phyloP scores from a whole-genome alignment of 495 filamentous ascomycete species.

The Talaromyces proteolyticus region DNA sequence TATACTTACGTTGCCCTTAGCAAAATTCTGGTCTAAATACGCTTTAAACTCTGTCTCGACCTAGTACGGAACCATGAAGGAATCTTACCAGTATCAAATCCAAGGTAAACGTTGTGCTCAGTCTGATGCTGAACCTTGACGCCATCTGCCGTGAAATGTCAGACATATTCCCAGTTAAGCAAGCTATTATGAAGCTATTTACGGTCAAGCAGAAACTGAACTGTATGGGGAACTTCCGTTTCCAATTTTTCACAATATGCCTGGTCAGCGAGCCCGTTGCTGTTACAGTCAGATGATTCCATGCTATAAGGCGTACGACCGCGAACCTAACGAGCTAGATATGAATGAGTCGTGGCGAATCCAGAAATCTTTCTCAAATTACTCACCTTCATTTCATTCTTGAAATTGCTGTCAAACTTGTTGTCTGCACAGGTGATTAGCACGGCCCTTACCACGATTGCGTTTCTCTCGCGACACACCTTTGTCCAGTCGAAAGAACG shows the following conservation, averaged over 20 bases:
- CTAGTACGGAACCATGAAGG: not conserved
- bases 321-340: not conserved
- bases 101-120: not conserved
- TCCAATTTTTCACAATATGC: not conserved
- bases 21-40: not conserved
- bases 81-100: not conserved
- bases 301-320: not conserved
- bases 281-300: not conserved
- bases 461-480: not conserved
- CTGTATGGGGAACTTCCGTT: not conserved
- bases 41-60: not conserved
- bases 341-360: not conserved
- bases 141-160: not conserved
- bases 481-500: not conserved
- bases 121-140: not conserved
- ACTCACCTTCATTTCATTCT: not conserved
- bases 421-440: not conserved
- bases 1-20: not conserved
- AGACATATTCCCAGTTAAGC: not conserved
- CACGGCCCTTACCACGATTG: too few relatives aligned
- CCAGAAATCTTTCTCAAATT: not conserved
- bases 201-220: not conserved
- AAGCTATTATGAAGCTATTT: not conserved
- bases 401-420: not conserved
- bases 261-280: not conserved